phyloP scores from a whole-genome alignment of 2,329 filamentous ascomycete genomes.

The Cordyceps cateniannulata region DNA sequence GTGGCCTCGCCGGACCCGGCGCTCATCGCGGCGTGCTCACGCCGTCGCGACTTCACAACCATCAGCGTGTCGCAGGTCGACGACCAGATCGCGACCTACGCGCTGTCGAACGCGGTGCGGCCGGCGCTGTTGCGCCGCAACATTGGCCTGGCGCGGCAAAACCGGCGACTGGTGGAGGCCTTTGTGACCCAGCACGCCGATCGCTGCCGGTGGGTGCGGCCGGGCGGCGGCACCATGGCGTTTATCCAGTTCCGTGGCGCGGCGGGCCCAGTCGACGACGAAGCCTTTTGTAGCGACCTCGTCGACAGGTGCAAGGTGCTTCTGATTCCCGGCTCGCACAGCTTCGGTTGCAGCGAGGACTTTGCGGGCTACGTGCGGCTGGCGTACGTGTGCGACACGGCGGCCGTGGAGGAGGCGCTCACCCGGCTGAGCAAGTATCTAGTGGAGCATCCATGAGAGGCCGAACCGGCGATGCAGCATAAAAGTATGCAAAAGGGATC shows the following conservation, averaged over 20 bases:
- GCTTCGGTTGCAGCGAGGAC: constrained; percentile 61
- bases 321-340: constrained; percentile 65
- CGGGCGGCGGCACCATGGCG: constrained; percentile 72
- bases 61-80: constrained; percentile 64
- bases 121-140: constrained; percentile 31
- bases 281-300: constrained; percentile 63
- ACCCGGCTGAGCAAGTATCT: constrained; percentile 40
- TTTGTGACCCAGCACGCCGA: constrained; percentile 61
- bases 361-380: constrained; percentile 72
- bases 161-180: constrained; percentile 57
- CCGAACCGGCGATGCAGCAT: background rate
- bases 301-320: constrained; percentile 64
- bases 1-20: constrained; percentile 58
- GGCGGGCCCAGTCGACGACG: constrained; percentile 60
- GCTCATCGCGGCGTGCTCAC: constrained; percentile 58
- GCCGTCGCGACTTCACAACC: constrained; percentile 73
- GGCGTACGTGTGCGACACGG: constrained; percentile 67
- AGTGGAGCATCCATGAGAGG: background rate
- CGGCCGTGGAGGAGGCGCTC: constrained; percentile 61
- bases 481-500: background rate
- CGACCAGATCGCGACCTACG: constrained; percentile 70
- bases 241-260: constrained; percentile 60
- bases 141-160: constrained; percentile 56
- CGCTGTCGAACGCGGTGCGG: constrained; percentile 48
- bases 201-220: constrained; percentile 64